phyloP scores from a whole-genome alignment of 805 yeast genomes.

The Pichia pseudocactophila region DNA sequence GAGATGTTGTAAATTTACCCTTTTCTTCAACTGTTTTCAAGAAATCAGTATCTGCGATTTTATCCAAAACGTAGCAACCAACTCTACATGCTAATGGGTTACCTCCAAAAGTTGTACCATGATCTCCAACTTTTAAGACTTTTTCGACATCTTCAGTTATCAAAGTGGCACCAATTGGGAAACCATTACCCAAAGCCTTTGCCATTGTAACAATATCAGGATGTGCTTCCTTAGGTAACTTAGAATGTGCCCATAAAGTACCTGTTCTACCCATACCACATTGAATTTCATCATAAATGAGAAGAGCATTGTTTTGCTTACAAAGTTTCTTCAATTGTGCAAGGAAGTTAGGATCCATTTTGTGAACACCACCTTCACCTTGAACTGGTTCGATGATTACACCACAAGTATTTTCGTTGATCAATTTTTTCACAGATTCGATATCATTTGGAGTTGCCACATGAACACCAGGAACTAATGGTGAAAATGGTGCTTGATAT shows the following conservation, averaged over 20 bases:
- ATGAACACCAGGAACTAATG: conserved; percentile 82
- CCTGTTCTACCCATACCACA: conserved; percentile 95
- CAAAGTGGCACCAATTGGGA: conserved; percentile 92
- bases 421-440: conserved; percentile 45
- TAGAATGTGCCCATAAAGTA: conserved; percentile 83
- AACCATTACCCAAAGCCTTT: conserved; percentile 94
- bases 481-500: conserved; percentile 85
- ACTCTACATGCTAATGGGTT: conserved; percentile 86
- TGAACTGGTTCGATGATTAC: conserved; percentile 95
- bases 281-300: conserved; percentile 93
- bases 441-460: conserved; percentile 57
- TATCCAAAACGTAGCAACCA: conserved; percentile 65
- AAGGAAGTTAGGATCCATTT: conserved; percentile 56
- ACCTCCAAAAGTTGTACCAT: conserved; percentile 97
- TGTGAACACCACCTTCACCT: conserved; percentile 94
- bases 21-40: conserved; percentile 51
- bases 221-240: conserved; percentile 68
- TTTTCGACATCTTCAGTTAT: conserved; percentile 71
- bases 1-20: conserved; percentile 45
- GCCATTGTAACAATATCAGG: conserved; percentile 95
- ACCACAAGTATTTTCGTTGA: conserved; percentile 68
- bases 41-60: conserved; percentile 53
- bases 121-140: conserved; percentile 80
- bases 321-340: conserved; percentile 59
- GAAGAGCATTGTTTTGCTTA: conserved; percentile 55